A percentile compares a stretch with the other conserved stretches of the same genome.
Conservation (phyloP, 495 filamentous ascomycete genomes). For the Saxispiralis lemnorum region DNA sequence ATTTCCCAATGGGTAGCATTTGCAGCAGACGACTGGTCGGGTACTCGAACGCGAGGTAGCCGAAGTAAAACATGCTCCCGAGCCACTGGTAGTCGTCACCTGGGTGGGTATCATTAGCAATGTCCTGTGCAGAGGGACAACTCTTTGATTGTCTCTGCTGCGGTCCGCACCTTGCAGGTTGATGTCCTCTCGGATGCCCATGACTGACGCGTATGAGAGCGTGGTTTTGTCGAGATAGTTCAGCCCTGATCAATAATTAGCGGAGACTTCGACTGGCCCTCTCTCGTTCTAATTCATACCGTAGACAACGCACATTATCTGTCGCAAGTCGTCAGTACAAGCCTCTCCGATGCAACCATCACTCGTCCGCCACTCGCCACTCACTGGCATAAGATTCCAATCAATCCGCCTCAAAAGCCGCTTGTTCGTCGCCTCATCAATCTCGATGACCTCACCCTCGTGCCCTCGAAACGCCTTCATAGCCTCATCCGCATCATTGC, state of each 20-base stretch:
- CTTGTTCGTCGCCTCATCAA: slow-evolving; percentile 39
- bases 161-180: slow-evolving; percentile 30
- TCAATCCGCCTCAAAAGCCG: slow-evolving; percentile 26
- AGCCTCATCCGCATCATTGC: slow-evolving; percentile 43
- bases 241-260: neutral
- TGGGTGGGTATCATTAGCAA: no score
- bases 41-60: slow-evolving; percentile 28
- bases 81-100: slow-evolving; percentile 35
- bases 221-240: slow-evolving; percentile 40
- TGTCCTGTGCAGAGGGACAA: no score
- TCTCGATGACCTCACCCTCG: slow-evolving; percentile 30
- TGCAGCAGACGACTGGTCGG: slow-evolving; percentile 42
- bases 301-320: slow-evolving; percentile 15
- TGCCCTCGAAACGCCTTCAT: slow-evolving; percentile 37
- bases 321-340: neutral
- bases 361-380: neutral
- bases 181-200: slow-evolving; percentile 31
- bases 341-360: no score
- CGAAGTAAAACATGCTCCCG: slow-evolving; percentile 13
- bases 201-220: slow-evolving; percentile 35
- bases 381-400: slow-evolving; percentile 23
- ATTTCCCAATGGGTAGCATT: slow-evolving; percentile 36
- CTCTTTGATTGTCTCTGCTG: no score
- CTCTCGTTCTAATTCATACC: neutral
- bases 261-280: neutral